Conservation (phyloP, 179 eudicot genomes). For the Actinidia chinensis region DNA sequence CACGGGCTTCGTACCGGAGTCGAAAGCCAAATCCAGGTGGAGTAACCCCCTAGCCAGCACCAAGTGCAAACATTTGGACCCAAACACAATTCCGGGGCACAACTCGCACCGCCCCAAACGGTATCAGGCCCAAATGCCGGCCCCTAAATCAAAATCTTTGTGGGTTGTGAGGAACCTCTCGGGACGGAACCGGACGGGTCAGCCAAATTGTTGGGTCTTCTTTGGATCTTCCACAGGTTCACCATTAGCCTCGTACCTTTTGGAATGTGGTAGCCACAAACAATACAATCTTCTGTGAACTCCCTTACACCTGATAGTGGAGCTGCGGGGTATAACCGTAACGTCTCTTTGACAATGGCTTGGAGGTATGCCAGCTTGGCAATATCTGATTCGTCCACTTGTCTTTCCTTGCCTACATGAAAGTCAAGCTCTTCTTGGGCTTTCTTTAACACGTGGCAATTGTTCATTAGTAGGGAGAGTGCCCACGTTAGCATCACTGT, state of each 20-base stretch:
- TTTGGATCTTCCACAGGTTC: constrained; percentile 19
- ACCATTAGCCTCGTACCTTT: constrained; percentile 11
- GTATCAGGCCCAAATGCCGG: constrained; percentile 23
- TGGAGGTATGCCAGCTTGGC: constrained; percentile 18
- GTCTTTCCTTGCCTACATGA: constrained; percentile 22
- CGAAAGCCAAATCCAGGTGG: constrained; percentile 24
- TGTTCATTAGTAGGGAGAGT: constrained; percentile 25
- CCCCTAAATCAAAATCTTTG: constrained; percentile 23
- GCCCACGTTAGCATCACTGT: constrained; percentile 28
- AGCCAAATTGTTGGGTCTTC: constrained; percentile 14
- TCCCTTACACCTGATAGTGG: constrained; percentile 7
- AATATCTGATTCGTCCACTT: constrained; percentile 21
- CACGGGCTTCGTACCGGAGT: constrained; percentile 14
- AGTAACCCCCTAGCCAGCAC: constrained; percentile 20
- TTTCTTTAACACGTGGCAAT: constrained; percentile 6
- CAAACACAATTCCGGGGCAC: constrained; percentile 21
- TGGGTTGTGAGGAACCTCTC: constrained; percentile 30
- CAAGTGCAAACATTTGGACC: constrained; percentile 23
- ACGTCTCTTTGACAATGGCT: constrained; percentile 21
- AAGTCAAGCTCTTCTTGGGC: constrained; percentile 20
- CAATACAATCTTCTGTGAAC: not conserved
- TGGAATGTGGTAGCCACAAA: constrained; percentile 16
- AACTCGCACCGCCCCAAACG: constrained; percentile 22
- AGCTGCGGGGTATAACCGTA: constrained; percentile 15
- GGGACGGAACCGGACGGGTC: constrained; percentile 20